Percentiles rank a stretch among this genome's conserved stretches.
Evolutionary conservation across 2,329 filamentous ascomycete species (phyloP).

Genomic region (Sclerotinia trifoliorum): DNA sequence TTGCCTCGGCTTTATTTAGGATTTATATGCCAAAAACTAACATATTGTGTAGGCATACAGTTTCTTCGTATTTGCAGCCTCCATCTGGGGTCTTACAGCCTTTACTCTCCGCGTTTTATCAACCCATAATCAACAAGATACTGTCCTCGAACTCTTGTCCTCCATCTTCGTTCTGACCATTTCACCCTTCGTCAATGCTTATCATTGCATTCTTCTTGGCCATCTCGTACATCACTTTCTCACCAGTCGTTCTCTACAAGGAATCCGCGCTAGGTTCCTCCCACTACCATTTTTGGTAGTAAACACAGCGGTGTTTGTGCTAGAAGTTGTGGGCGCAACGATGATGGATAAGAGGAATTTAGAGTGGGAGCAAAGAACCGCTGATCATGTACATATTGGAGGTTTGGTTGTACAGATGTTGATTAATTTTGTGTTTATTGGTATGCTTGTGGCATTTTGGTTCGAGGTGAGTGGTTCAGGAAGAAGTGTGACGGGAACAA

Average conservation of each 20-base stretch:
- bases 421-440: constrained; percentile 48
- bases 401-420: constrained; percentile 52
- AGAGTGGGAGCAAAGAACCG: constrained; percentile 32
- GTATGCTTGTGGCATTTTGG: not conserved
- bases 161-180: constrained; percentile 46
- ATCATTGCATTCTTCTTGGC: constrained; percentile 40
- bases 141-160: constrained; percentile 38
- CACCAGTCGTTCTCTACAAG: constrained; percentile 29
- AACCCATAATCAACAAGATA: constrained; percentile 42
- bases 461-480: not conserved
- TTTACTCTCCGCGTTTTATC: constrained; percentile 45
- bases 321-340: not conserved
- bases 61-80: constrained; percentile 42
- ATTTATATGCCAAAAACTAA: not conserved
- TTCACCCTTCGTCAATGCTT: constrained; percentile 40
- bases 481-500: not conserved
- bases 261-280: not conserved
- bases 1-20: not conserved
- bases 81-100: constrained; percentile 44
- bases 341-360: not conserved
- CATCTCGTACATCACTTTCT: constrained; percentile 41
- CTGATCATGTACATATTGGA: constrained; percentile 51
- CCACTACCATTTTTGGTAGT: not conserved
- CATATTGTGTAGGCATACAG: not conserved
- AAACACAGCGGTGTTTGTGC: not conserved